Conservation (phyloP, 495 filamentous ascomycete species). For the Rostrohypoxylon terebratum region DNA sequence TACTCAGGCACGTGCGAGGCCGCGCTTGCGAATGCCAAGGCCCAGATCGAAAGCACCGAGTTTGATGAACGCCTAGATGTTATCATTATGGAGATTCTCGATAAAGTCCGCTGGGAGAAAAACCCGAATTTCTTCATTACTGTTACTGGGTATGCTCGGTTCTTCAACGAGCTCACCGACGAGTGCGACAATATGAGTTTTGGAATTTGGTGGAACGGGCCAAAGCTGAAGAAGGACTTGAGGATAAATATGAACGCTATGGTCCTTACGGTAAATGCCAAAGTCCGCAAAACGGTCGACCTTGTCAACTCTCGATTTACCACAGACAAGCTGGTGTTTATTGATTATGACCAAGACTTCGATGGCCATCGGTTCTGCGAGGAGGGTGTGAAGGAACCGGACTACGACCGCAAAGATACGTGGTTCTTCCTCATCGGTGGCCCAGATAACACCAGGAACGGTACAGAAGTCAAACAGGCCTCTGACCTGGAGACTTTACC, state of each 20-base stretch:
- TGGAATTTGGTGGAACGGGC: constrained; percentile 54
- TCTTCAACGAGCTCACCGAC: constrained; percentile 61
- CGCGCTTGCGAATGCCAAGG: constrained; percentile 48
- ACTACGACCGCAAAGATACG: constrained; percentile 53
- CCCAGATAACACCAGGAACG: constrained; percentile 48
- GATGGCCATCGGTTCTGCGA: constrained; percentile 64
- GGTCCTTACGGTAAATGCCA: constrained; percentile 53
- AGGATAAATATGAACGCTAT: constrained; percentile 55
- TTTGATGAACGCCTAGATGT: constrained; percentile 52
- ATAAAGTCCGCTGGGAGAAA: constrained; percentile 54
- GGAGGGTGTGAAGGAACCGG: constrained; percentile 55
- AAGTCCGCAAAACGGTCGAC: constrained; percentile 46
- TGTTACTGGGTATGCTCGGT: constrained; percentile 61
- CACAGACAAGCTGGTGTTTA: constrained; percentile 53
- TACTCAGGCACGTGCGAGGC: constrained; percentile 56
- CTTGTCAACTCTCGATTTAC: constrained; percentile 49
- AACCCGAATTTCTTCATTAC: constrained; percentile 54
- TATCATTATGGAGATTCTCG: constrained; percentile 55
- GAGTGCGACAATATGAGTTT: constrained; percentile 56
- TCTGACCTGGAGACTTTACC: constrained; percentile 29
- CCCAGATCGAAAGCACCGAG: constrained; percentile 44
- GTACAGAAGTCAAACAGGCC: constrained; percentile 12
- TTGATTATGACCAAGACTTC: constrained; percentile 57
- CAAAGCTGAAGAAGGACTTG: constrained; percentile 50
- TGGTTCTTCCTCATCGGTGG: constrained; percentile 64